Base-by-base conservation (phyloP, 257 asterid genomes). In the Verbena officinalis region DNA sequence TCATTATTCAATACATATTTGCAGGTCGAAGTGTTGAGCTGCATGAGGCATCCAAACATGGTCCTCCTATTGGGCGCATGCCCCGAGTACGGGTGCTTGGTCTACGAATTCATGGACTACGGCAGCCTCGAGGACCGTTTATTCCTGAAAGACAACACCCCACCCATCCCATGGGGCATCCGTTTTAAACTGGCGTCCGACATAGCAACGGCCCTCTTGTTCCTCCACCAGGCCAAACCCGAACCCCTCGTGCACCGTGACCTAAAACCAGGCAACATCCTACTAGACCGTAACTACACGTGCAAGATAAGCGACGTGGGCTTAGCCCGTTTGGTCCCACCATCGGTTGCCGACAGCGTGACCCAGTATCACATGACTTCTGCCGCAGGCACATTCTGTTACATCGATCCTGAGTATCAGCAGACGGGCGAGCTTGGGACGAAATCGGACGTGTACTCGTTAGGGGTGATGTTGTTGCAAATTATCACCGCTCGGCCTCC, bases 221-320 rank as follows among this genome's bases (percentile, higher is more conserved):
- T 90, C 72, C 95, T 90, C 46, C 97, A 90, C 83, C 95, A 90
- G 69, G 62, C 88, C 53, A 90, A 84, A 53, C 97, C 97, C 5
- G 92, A 90, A 31, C 95, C 97, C 21, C 84, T 90, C 0, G 95
- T 90, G 19, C 97, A 90, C 66, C 86, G 95, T 0, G 96, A 90
- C 67, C 79, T 87, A n/a, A 90, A 90, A 74, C 97, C 96, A 0
- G 90, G 78, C 55, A 90, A 90, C 78, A 82, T 90, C 65, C 81
- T 90, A 10, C 51, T 87, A 24, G 97, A 85, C 72, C 80, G 60
- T 1, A 74, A 90, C 44, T 85, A 71, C 71, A 81, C 84, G 0
- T 83, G 94, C 86, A 89, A 89, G 76, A 86, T 89, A 15, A 84
- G 95, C 24, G 95, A 89, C n/a, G 95, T 86, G 3, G 97, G 96